Percentiles rank a stretch among this genome's conserved stretches.
Conservation (phyloP, 768 basidiomycete species). For the Ramaria rubella region DNA sequence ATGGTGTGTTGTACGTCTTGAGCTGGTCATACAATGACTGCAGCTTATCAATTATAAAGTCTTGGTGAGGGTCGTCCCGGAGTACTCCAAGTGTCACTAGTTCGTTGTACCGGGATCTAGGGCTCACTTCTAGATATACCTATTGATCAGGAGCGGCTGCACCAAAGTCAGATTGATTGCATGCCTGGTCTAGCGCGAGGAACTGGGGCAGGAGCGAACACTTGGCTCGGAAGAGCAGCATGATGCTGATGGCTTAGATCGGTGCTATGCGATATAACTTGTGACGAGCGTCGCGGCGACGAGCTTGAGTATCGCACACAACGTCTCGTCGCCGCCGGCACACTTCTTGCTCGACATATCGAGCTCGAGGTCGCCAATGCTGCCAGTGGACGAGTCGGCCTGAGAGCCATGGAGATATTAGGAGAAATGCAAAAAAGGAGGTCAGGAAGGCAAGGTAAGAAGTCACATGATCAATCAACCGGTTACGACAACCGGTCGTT, state of each 20-base stretch:
- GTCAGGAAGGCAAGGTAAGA: too few relatives aligned
- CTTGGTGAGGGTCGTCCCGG: slow-evolving; percentile 76
- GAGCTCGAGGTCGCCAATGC: not conserved
- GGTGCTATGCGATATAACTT: not conserved
- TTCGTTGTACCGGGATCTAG: slow-evolving; percentile 34
- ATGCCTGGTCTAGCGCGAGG: not conserved
- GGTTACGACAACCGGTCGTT: too few relatives aligned
- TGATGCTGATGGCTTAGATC: not conserved
- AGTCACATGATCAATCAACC: not conserved
- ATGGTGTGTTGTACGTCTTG: slow-evolving; percentile 61
- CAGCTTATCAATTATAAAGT: slow-evolving; percentile 73
- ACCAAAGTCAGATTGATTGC: not conserved
- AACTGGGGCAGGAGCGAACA: not conserved
- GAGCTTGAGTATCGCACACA: not conserved
- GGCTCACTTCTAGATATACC: slow-evolving; percentile 8
- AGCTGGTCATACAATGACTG: slow-evolving; percentile 75
- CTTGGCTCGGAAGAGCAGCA: not conserved
- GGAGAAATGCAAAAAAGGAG: not conserved
- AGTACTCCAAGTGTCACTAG: slow-evolving; percentile 49
- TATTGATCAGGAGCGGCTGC: not conserved
- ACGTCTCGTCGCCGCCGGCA: not conserved
- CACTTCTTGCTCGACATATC: not conserved
- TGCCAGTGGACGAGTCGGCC: not conserved
- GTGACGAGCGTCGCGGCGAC: not conserved
- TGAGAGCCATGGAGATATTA: not conserved